These are phyloP conservation scores for Thermomucor indicae-seudaticae DNA, from an alignment of 371 early-diverging fungal species.

Conservation along the genomic window DNA sequence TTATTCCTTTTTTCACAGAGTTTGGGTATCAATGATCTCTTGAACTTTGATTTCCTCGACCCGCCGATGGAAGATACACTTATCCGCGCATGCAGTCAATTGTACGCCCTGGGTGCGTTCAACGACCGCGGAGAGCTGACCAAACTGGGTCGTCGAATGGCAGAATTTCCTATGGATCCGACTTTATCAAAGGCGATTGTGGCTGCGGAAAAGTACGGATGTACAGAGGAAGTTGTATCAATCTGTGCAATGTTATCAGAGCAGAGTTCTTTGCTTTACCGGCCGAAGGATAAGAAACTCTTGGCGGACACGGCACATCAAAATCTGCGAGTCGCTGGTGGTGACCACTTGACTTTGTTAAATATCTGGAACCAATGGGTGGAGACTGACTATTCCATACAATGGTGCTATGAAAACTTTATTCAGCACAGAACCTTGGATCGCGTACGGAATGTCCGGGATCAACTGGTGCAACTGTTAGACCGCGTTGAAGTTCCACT, in stretches of 20 bases:
- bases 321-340: slow-evolving; percentile 78
- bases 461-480: slow-evolving; percentile 89
- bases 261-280: slow-evolving; percentile 87
- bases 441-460: slow-evolving; percentile 90
- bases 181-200: slow-evolving; percentile 92
- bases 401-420: slow-evolving; percentile 97
- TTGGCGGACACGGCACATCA: slow-evolving; percentile 93
- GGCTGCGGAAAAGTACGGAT: slow-evolving; percentile 86
- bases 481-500: slow-evolving; percentile 92
- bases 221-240: slow-evolving; percentile 88
- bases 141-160: slow-evolving; percentile 96
- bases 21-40: slow-evolving; percentile 92
- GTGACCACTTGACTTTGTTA: slow-evolving; percentile 90
- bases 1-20: slow-evolving; percentile 37
- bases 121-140: slow-evolving; percentile 92
- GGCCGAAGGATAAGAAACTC: slow-evolving; percentile 92
- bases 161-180: slow-evolving; percentile 98
- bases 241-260: slow-evolving; percentile 91
- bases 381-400: slow-evolving; percentile 87
- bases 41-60: slow-evolving; percentile 98
- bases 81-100: slow-evolving; percentile 88
- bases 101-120: slow-evolving; percentile 95
- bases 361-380: slow-evolving; percentile 96
- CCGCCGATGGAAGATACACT: slow-evolving; percentile 93
- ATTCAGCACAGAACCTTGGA: slow-evolving; percentile 90